These are phyloP conservation scores for Fraxinus floribunda DNA, from an alignment of 305 asterid species.

Conservation along the genomic window DNA sequence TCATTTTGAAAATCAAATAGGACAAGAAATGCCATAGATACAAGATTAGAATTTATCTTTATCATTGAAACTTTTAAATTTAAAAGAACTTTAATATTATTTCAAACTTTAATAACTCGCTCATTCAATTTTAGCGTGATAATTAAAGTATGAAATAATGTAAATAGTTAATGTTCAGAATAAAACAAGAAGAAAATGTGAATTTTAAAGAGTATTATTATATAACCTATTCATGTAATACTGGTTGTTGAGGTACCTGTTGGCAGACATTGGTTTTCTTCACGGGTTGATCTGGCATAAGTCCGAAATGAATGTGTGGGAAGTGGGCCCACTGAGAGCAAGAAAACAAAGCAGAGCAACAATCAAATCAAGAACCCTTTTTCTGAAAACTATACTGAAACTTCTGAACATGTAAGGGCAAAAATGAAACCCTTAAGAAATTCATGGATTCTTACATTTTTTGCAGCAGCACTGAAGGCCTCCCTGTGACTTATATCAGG, in stretches of 20 bases:
- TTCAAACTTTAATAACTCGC: neutral
- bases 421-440: neutral
- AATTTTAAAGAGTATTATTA: neutral
- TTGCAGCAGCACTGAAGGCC: slow-evolving; percentile 99
- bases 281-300: slow-evolving; percentile 98
- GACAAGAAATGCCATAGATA: neutral
- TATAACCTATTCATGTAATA: too few species aligned
- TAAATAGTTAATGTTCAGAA: neutral
- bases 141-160: too few species aligned
- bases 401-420: neutral
- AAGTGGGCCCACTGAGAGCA: slow-evolving; percentile 93
- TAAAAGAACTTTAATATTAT: too few species aligned
- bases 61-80: too few species aligned
- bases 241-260: slow-evolving; percentile 53
- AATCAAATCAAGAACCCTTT: slow-evolving; percentile 2
- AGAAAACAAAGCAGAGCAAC: slow-evolving; percentile 29
- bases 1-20: neutral
- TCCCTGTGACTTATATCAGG: slow-evolving; percentile 99
- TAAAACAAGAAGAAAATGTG: neutral
- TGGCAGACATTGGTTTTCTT: slow-evolving; percentile 82
- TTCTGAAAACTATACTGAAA: neutral
- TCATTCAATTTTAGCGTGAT: neutral
- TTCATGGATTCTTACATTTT: slow-evolving; percentile 78
- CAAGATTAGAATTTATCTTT: too few species aligned
- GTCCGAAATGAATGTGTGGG: slow-evolving; percentile 98